A percentile compares a stretch with the other conserved stretches of the same genome.
Conservation (phyloP, 441 rosid genomes). For the Oxalis stricta region DNA sequence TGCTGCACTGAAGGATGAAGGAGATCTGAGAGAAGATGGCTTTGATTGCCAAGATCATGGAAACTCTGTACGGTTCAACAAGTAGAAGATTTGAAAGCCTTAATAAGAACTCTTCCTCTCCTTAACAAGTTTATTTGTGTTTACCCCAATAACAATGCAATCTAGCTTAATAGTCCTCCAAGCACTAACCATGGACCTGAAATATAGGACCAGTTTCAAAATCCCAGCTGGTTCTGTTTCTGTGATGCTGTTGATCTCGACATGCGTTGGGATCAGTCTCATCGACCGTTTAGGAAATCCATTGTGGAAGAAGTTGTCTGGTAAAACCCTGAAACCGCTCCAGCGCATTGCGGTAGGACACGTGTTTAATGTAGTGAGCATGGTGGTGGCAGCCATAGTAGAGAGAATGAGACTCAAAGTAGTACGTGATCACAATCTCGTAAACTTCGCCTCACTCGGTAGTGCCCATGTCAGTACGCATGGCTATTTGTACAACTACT, state of each 20-base stretch:
- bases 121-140: conserved; percentile 10
- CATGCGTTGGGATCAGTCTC: conserved; percentile 12
- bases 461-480: conserved; percentile 16
- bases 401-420: conserved; percentile 27
- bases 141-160: conserved; percentile 18
- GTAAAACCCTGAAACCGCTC: conserved; percentile 10
- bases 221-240: conserved; percentile 29
- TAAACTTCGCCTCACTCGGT: neutral
- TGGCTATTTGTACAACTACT: conserved; percentile 32
- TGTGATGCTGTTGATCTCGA: conserved; percentile 12
- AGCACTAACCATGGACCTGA: conserved; percentile 28
- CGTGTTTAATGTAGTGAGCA: conserved; percentile 17
- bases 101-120: conserved; percentile 15
- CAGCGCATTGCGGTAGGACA: conserved; percentile 30
- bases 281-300: conserved; percentile 19
- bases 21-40: conserved; percentile 16
- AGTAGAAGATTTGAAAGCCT: conserved; percentile 39
- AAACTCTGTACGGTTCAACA: conserved; percentile 36
- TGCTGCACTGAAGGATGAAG: conserved; percentile 25
- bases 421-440: conserved; percentile 3
- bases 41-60: conserved; percentile 21
- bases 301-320: conserved; percentile 16
- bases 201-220: conserved; percentile 21
- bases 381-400: conserved; percentile 22
- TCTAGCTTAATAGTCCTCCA: conserved; percentile 25